These are phyloP conservation scores for Canna indica DNA, from an alignment of 176 grass and related monocot genomes.

Conservation along the genomic window DNA sequence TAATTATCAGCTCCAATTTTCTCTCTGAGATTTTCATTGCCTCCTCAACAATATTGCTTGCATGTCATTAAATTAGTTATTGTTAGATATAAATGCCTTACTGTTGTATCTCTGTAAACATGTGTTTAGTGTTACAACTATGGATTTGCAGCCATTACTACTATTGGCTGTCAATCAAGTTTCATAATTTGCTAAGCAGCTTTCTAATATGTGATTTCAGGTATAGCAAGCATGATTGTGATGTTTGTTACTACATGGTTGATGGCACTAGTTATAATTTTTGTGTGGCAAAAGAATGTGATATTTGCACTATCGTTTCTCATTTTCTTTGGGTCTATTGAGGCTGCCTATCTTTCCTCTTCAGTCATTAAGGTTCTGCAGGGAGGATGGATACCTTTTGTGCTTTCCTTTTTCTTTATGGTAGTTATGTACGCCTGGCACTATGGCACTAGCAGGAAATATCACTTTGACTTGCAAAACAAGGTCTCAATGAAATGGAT, in stretches of 20 bases:
- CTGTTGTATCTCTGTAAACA: not conserved
- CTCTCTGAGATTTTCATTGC: too few species aligned
- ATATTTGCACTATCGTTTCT: constrained; percentile 56
- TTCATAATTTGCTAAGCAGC: constrained; percentile 10
- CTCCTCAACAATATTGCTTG: not conserved
- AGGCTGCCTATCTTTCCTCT: constrained; percentile 74
- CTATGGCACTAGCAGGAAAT: constrained; percentile 67
- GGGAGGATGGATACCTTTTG: constrained; percentile 88
- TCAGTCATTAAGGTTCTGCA: constrained; percentile 87
- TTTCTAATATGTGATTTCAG: constrained; percentile 44
- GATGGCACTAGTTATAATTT: constrained; percentile 69
- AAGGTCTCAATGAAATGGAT: constrained; percentile 97
- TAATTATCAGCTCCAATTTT: too few species aligned
- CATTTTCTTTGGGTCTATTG: constrained; percentile 79
- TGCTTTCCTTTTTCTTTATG: constrained; percentile 72
- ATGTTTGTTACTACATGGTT: constrained; percentile 90
- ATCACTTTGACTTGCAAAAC: constrained; percentile 83
- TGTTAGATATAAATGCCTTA: too few species aligned
- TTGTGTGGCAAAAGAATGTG: constrained; percentile 83
- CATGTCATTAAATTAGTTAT: too few species aligned
- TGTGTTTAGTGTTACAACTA: not conserved
- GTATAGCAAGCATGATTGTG: constrained; percentile 89
- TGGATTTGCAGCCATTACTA: too few species aligned
- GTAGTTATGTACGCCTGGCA: constrained; percentile 96
- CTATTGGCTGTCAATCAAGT: too few species aligned